A percentile compares a stretch with the other conserved stretches of the same genome.
These are phyloP conservation scores for Tilletiopsis washingtonensis DNA, from an alignment of 1,284 basidiomycete species.

Conservation along the genomic window DNA sequence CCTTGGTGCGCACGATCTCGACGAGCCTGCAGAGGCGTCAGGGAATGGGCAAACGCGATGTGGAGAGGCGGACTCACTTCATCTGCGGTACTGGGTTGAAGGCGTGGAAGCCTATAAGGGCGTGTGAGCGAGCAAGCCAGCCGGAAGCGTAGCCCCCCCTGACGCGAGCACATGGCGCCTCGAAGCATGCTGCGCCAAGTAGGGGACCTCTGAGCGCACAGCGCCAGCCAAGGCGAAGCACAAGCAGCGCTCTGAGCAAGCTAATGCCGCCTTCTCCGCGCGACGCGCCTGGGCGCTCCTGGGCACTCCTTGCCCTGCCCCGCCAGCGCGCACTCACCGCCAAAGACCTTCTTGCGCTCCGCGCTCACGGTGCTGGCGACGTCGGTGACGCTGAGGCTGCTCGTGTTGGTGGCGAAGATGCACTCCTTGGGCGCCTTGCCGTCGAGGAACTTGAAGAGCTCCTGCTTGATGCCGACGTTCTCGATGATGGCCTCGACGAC, in stretches of 20 bases:
- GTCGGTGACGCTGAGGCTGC: slow-evolving; percentile 52
- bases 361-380: slow-evolving; percentile 49
- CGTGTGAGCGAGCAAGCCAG: background rate
- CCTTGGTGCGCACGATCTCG: slow-evolving; percentile 53
- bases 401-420: slow-evolving; percentile 57
- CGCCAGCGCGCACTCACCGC: slow-evolving; percentile 12
- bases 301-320: too few species aligned
- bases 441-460: slow-evolving; percentile 55
- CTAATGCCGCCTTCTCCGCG: too few species aligned
- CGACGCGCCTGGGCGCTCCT: too few species aligned
- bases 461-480: slow-evolving; percentile 54
- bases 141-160: too few species aligned
- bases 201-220: too few species aligned
- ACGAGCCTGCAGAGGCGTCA: too few species aligned
- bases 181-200: too few species aligned
- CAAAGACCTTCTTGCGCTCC: slow-evolving; percentile 31
- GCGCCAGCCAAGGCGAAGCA: too few species aligned
- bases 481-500: slow-evolving; percentile 59
- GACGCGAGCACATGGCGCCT: too few species aligned
- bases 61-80: slow-evolving; percentile 49
- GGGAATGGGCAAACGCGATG: background rate
- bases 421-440: slow-evolving; percentile 50
- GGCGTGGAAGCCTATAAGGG: slow-evolving; percentile 54
- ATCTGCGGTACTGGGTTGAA: slow-evolving; percentile 53
- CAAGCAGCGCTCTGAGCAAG: too few species aligned